Base-by-base conservation (phyloP, 306 rosid genomes). In the Lablab purpureus region DNA sequence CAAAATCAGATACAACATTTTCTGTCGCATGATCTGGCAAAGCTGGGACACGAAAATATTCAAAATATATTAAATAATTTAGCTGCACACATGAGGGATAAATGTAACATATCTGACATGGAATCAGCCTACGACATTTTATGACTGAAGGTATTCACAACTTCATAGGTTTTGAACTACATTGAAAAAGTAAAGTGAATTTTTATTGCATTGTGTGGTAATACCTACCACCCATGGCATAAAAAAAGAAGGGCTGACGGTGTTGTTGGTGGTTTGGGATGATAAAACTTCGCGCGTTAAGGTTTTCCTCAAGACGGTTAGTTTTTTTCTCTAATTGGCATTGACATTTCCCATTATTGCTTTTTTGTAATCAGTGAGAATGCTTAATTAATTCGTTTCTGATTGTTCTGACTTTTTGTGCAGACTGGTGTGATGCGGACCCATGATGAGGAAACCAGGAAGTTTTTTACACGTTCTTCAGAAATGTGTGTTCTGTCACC, bases 201-300 rank as follows among this genome's bases (percentile, higher is more conserved):
- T 18, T 60, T 34, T 6, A 37, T 0, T 27, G 2, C 19, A 66
- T 36, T 63, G 52, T n/a, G n/a, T n/a, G n/a, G n/a, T n/a, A n/a
- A n/a, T n/a, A n/a, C n/a, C n/a, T n/a, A n/a, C n/a, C n/a, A n/a
- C n/a, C n/a, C n/a, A n/a, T n/a, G n/a, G n/a, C n/a, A n/a, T n/a
- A n/a, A n/a, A n/a, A n/a, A n/a, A 90, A 78, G 99, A 95, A 85
- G 99, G 99, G 5, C 96, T 95, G 0, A 69, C 97, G 22, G 94
- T 95, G 51, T 37, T 95, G 87, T 49, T 95, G 83, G 76, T 95
- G 83, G 74, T 93, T 56, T 95, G 99, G 99, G 98, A 95, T 83
- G 98, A 95, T 58, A 93, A 93, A 88, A 90, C 97, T 82, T 95
- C 99, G 2, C 92, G 87, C 5, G 93, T 91, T 73, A 90, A 83